Evolutionary conservation across 2,329 filamentous ascomycete species (phyloP), one percentile per base, ranked within the genome.

Genomic region (Sphaerostilbella broomeana): DNA sequence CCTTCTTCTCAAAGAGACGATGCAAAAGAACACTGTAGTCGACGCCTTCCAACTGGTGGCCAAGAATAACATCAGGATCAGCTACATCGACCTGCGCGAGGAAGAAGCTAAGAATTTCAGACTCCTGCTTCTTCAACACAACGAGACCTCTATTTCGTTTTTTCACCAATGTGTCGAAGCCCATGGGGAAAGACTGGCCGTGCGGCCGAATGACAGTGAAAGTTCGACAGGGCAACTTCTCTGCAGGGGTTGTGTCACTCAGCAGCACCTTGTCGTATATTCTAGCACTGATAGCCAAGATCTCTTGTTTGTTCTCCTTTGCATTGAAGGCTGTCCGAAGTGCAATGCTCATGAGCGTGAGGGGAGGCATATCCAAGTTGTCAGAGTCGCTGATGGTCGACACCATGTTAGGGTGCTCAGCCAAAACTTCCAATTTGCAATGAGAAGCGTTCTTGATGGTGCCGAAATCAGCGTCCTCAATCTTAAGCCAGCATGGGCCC

Each of bases 401-500:
- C 44, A 98, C 78, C 53, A 78, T 77, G 52, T 83, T 80, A 2
- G 92, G 90, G 46, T 88, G 84, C 24, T 77, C 74, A 32, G 88
- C 84, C 51, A 84, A 75, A 34, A 94, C 80, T 62, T 98, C 92
- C 9, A 98, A 77, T 63, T 95, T 97, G 71, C 92, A 95, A 76
- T 94, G 92, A 1, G 92, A 98, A 9, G 88, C 85, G 52, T 95
- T 95, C 61, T 87, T 90, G 50, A 97, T 73, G 5, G 84, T 72
- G 13, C 75, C 74, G 57, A 94, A 95, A 59, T 95, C 81, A 20
- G 85, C 85, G 49, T 84, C 82, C 49, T 88, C 76, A 40, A 98
- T 92, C 57, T 83, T 89, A 31, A 98, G 75, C 92, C 92, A 98
- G 60, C 92, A 97, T 20, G 92, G 92, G 2, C 92, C 92, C 90